phyloP scores from a whole-genome alignment of 345 rosid species.

The Ceriops tagal region DNA sequence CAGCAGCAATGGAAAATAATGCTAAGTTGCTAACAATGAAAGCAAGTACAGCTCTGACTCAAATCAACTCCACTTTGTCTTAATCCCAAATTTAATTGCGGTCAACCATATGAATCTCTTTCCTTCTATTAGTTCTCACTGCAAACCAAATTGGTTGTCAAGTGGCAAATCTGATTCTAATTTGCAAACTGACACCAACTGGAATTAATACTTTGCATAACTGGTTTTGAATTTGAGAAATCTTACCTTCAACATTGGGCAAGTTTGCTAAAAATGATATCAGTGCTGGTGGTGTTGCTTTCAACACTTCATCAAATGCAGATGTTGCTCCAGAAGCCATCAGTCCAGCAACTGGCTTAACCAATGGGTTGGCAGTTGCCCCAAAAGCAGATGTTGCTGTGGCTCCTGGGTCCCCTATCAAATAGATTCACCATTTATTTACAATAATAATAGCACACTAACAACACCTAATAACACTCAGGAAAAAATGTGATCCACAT shows the following conservation, averaged over 20 bases:
- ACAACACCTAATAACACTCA: background rate
- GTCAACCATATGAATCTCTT: too few relatives aligned
- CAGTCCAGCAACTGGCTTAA: conserved; percentile 35
- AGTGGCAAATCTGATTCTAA: background rate
- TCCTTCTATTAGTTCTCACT: too few relatives aligned
- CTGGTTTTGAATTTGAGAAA: conserved; percentile 12
- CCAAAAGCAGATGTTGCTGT: conserved; percentile 7
- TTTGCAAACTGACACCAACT: background rate
- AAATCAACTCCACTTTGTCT: background rate
- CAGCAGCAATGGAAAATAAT: too few relatives aligned
- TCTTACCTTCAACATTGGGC: conserved; percentile 70
- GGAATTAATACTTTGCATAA: background rate
- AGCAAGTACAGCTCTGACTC: background rate
- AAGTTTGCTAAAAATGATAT: conserved; percentile 65
- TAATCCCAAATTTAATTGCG: too few relatives aligned
- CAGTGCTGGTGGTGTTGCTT: conserved; percentile 78
- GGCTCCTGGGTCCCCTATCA: conserved; percentile 38
- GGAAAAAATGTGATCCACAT: too few relatives aligned
- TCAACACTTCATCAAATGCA: conserved; percentile 58
- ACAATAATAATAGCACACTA: background rate
- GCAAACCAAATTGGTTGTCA: background rate
- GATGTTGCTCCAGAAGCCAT: conserved; percentile 40
- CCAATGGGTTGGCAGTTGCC: conserved; percentile 36
- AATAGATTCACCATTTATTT: conserved; percentile 11
- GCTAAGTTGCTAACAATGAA: too few relatives aligned